A percentile compares a stretch with the other conserved stretches of the same genome.
Conservation (phyloP, 2,329 filamentous ascomycete species). For the Eutypella sp. region DNA sequence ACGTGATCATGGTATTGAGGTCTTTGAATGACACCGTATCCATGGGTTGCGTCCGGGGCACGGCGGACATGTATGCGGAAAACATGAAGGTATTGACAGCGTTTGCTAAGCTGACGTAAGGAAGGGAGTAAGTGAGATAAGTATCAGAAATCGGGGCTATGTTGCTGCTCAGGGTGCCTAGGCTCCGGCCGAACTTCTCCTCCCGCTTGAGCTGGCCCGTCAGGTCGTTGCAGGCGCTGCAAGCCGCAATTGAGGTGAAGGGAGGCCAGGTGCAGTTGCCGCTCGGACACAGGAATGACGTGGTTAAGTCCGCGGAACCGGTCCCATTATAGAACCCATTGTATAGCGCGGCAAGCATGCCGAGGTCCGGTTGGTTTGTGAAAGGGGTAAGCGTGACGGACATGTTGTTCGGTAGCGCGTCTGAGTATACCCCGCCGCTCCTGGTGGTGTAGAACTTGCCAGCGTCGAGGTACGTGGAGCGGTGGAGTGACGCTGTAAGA, state of each 20-base stretch:
- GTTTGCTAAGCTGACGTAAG: conserved; percentile 10
- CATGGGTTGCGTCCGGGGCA: conserved; percentile 5
- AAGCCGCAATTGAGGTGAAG: conserved; percentile 14
- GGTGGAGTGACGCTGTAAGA: conserved; percentile 2
- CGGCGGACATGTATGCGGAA: conserved; percentile 6
- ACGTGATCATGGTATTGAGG: conserved; percentile 9
- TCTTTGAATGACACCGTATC: conserved; percentile 9
- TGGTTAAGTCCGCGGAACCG: background rate
- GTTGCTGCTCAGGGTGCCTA: conserved; percentile 1
- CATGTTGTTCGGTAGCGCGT: conserved; percentile 3
- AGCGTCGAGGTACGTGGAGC: conserved; percentile 6
- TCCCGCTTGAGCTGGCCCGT: conserved; percentile 3
- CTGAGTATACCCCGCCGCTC: background rate
- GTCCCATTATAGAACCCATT: background rate
- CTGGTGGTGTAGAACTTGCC: conserved; percentile 6
- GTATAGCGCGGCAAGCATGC: conserved; percentile 10
- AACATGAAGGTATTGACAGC: background rate
- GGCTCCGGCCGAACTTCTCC: conserved; percentile 1
- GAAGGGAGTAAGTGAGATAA: conserved; percentile 6
- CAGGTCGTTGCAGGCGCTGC: conserved; percentile 16
- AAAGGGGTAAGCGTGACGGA: conserved; percentile 1
- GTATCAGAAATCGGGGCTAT: background rate
- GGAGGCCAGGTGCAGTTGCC: conserved; percentile 20
- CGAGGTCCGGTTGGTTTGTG: conserved; percentile 24
- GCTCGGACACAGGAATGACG: conserved; percentile 13